Evolutionary conservation across 192 early-diverging fungal genomes (phyloP).

Genomic region (Gonapodya prolifera): DNA sequence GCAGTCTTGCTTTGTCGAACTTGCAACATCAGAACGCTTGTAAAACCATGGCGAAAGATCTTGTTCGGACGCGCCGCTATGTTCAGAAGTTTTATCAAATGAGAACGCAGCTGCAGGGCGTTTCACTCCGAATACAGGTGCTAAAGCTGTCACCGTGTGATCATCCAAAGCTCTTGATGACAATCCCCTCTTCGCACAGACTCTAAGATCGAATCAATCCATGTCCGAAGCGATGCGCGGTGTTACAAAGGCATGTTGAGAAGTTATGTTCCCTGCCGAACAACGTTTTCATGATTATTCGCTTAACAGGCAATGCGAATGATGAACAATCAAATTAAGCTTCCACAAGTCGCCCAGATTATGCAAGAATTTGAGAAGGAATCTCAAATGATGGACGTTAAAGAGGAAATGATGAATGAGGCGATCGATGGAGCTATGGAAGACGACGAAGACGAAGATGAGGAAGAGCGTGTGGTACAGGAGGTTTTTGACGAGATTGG

Average conservation of each 20-base stretch:
- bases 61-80: constrained; percentile 85
- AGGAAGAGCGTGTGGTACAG: constrained; percentile 79
- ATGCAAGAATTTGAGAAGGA: constrained; percentile 98
- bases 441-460: constrained; percentile 84
- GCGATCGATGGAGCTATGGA: constrained; percentile 95
- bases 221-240: constrained; percentile 93
- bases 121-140: constrained; percentile 77
- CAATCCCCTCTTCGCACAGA: constrained; percentile 34
- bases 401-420: constrained; percentile 97
- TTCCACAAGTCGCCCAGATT: constrained; percentile 85
- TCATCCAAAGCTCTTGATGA: not conserved
- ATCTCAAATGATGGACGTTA: constrained; percentile 96
- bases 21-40: constrained; percentile 53
- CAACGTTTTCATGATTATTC: not conserved
- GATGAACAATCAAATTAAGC: constrained; percentile 91
- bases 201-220: constrained; percentile 84
- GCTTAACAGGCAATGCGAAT: constrained; percentile 67
- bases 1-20: not conserved
- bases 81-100: constrained; percentile 95
- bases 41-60: constrained; percentile 96
- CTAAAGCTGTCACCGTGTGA: not conserved
- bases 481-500: constrained; percentile 94
- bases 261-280: not conserved
- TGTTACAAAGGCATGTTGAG: constrained; percentile 57
- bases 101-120: constrained; percentile 86